Evolutionary conservation across 192 early-diverging fungal species (phyloP).

Genomic region (Gryganskiella cystojenkinii): DNA sequence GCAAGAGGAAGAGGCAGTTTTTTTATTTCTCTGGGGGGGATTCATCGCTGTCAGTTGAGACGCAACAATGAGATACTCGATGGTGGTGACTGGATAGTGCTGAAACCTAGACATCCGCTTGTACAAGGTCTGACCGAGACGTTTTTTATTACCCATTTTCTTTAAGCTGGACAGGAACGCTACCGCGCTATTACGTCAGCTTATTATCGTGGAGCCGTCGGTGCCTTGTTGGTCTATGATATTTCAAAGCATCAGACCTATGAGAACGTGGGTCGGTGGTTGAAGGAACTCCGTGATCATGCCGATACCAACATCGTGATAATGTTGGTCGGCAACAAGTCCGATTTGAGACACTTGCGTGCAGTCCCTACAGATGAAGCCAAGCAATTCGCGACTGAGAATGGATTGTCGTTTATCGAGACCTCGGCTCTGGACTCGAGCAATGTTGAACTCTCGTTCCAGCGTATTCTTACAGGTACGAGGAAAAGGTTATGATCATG

Average conservation of each 20-base stretch:
- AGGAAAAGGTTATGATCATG: conserved; percentile 5
- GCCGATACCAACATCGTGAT: conserved; percentile 99
- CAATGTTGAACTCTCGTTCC: conserved; percentile 97
- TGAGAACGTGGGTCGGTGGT: conserved; percentile 96
- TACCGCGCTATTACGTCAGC: conserved; percentile 88
- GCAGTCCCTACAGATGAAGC: conserved; percentile 98
- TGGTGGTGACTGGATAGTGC: background rate
- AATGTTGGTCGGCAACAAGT: conserved; percentile 99
- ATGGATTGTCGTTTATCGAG: conserved; percentile 96
- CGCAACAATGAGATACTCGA: background rate
- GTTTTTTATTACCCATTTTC: background rate
- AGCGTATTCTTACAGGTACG: conserved; percentile 95
- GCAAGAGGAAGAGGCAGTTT: no score
- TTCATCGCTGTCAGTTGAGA: background rate
- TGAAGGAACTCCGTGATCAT: conserved; percentile 98
- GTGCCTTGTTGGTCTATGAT: conserved; percentile 97
- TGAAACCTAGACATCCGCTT: conserved; percentile 8
- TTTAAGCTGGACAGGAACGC: conserved; percentile 74
- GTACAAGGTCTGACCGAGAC: background rate
- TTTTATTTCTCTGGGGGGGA: background rate
- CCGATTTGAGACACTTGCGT: conserved; percentile 94
- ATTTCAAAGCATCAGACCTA: conserved; percentile 97
- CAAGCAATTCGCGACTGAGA: conserved; percentile 96
- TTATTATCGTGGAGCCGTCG: conserved; percentile 97
- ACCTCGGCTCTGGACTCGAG: conserved; percentile 96